Evolutionary conservation across 441 rosid genomes (phyloP), one percentile per base, ranked within the genome.

Genomic region (Bocquillonia castaneifolia): DNA sequence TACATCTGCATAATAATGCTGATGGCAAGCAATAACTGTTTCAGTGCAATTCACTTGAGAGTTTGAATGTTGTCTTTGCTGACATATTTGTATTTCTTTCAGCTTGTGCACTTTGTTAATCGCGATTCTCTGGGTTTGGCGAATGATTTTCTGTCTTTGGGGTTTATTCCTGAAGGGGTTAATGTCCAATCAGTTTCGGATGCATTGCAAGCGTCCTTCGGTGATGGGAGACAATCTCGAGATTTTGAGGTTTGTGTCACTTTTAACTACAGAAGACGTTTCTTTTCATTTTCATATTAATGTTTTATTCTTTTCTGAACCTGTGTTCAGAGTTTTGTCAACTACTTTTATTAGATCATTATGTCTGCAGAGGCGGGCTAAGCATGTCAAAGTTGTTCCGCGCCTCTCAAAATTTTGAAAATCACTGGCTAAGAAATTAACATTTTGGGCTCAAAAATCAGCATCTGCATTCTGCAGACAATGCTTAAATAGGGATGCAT

Each of bases 21-120:
- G 63, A 36, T 73, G 64, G 39, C 51, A 14, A 42, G 52, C 51
- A 66, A 23, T 51, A 20, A 59, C 40, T 48, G 42, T 52, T 65
- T 23, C 37, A 5, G 17, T 60, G 55, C 60, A 68, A 57, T 60
- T 54, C 40, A 8, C 34, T 37, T 63, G 51, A 45, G 34, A 23
- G 31, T 31, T 63, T 70, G 47, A 55, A 50, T 76, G 59, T 57
- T 77, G 70, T 72, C 74, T 71, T 67, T 76, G 70, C 71, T 85
- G 74, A 81, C 74, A 66, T 72, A 13, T 79, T 80, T 58, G 55
- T 75, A 60, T 69, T 74, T 68, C 77, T 88, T 86, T 78, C 97
- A 95, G 99, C 96, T 90, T 69, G 96, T 95, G 81, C 99, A 95
- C 88, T 92, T 84, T 81, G 96, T 95, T 78, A 95, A 95, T 78